Evolutionary conservation across 768 basidiomycete species (phyloP), one percentile per base, ranked within the genome.

Genomic region (Mycena maculata): DNA sequence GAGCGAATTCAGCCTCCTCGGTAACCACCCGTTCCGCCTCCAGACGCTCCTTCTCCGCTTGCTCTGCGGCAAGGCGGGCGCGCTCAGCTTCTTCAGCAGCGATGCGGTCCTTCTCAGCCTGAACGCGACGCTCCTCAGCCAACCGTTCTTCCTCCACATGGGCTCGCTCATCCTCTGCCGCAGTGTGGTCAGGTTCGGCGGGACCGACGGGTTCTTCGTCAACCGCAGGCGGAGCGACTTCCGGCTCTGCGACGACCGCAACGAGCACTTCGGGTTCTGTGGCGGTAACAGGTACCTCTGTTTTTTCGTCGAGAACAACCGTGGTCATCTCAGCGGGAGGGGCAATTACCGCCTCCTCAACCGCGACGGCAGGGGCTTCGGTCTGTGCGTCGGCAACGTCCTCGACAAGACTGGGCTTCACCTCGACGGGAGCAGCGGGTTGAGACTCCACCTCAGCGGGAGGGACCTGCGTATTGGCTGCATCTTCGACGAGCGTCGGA

Each of bases 61-160:
- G 25, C 23, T 63, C 53, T 5, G 18, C 25, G 7, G 49, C 55
- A 8, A 57, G 20, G 36, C 39, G 49, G 12, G 30, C 57, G 12
- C 30, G n/a, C 23, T 52, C 57, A n/a, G 41, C 65, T 28, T 66
- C 64, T 31, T 66, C 65, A 4, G 48, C 58, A 22, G 63, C 63
- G 28, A 62, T 27, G 6, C 54, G 54, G n/a, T 33, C 60, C 27
- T 36, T 12, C n/a, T 66, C 65, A 11, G 62, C 62, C 36, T 63
- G 54, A 12, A 42, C n/a, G n/a, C 36, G 2, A 44, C 47, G 23
- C 36, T 53, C 52, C 27, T 63, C 45, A 22, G 20, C 53, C 36
- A 30, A 28, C 12, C 13, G 39, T 22, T 53, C 33, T 36, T 36
- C 33, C 33, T 36, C 33, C 33, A 36, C 6, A 36, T 13, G 33